phyloP scores from a whole-genome alignment of 352 stramenopile species.

The Pythium sukuiense region DNA sequence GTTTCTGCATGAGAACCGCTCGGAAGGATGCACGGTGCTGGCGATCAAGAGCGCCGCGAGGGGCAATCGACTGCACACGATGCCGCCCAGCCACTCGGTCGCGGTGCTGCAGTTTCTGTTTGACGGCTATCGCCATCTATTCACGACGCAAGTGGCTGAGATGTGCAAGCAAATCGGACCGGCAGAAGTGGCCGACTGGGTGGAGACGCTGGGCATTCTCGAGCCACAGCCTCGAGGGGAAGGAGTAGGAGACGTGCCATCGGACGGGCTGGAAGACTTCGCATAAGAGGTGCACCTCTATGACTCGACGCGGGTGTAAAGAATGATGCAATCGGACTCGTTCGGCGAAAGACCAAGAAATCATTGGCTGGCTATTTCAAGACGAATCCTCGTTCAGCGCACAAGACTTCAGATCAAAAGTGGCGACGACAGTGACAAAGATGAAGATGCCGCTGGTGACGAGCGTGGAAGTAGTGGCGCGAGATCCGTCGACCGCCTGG shows the following conservation, averaged over 20 bases:
- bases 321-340: no score
- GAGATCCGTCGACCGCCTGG: slow-evolving; percentile 10
- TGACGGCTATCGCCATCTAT: not conserved
- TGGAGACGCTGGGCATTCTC: not conserved
- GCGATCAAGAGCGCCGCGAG: slow-evolving; percentile 5
- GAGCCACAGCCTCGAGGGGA: not conserved
- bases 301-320: no score
- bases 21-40: slow-evolving; percentile 23
- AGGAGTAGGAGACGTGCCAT: no score
- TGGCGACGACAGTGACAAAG: not conserved
- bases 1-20: slow-evolving; percentile 22
- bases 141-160: not conserved
- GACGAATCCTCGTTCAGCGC: not conserved
- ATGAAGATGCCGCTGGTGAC: slow-evolving; percentile 1
- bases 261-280: no score
- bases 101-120: not conserved
- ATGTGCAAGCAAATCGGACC: not conserved
- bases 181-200: not conserved
- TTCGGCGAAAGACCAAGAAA: no score
- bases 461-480: slow-evolving; percentile 8
- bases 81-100: not conserved
- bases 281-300: no score
- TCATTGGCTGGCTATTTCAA: not conserved
- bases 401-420: not conserved
- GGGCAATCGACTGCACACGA: not conserved